A percentile compares a stretch with the other conserved stretches of the same genome.
Conservation (phyloP, 2,329 filamentous ascomycete species). For the Claviceps fusiformis region DNA sequence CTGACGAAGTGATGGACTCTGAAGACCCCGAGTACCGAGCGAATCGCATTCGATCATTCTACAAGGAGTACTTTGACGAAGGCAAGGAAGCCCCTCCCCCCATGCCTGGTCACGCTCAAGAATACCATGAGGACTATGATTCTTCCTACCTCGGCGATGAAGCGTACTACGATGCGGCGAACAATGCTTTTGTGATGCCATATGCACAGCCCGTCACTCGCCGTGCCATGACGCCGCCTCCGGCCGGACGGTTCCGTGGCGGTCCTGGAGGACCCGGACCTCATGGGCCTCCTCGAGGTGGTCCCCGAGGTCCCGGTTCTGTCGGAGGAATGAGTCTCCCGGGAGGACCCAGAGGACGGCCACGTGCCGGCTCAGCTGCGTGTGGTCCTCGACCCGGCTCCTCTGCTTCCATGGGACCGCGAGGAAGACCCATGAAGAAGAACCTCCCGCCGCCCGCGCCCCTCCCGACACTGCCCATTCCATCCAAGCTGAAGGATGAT, state of each 20-base stretch:
- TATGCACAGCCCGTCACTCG: constrained; percentile 76
- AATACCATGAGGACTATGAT: constrained; percentile 67
- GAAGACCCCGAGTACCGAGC: constrained; percentile 91
- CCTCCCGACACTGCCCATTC: constrained; percentile 68
- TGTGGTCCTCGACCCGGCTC: constrained; percentile 38
- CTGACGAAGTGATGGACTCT: constrained; percentile 61
- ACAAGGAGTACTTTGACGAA: constrained; percentile 96
- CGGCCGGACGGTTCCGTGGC: constrained; percentile 36
- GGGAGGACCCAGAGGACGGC: constrained; percentile 33
- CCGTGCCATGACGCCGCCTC: constrained; percentile 91
- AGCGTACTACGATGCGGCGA: constrained; percentile 51
- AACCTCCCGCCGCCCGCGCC: constrained; percentile 55
- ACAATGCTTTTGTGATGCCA: constrained; percentile 61
- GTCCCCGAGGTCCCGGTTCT: constrained; percentile 28
- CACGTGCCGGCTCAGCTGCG: constrained; percentile 32
- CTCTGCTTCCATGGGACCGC: constrained; percentile 42
- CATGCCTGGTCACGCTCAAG: constrained; percentile 17
- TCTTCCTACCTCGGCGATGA: constrained; percentile 56
- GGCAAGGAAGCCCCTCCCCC: constrained; percentile 41
- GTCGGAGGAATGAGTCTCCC: constrained; percentile 34
- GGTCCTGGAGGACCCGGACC: constrained; percentile 17
- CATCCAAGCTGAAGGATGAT: constrained; percentile 73
- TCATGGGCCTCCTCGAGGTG: constrained; percentile 11
- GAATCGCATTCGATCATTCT: constrained; percentile 95
- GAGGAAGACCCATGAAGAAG: constrained; percentile 28